Conservation (phyloP, 192 early-diverging fungal species). For the Coemansia sp. region DNA sequence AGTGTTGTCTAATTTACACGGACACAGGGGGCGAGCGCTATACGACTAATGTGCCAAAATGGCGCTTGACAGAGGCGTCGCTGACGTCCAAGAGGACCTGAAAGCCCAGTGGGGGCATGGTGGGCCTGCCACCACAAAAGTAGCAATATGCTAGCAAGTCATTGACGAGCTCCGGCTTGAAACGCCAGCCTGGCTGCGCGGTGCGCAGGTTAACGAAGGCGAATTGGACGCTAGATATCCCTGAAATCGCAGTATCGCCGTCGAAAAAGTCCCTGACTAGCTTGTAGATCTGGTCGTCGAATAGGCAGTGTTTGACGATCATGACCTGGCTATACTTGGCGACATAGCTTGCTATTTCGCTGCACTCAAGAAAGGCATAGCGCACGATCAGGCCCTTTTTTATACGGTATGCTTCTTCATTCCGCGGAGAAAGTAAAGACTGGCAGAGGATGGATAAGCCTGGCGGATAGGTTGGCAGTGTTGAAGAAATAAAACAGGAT, state of each 20-base stretch:
- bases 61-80: too few relatives aligned
- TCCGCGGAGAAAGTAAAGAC: too few relatives aligned
- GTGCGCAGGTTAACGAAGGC: not conserved
- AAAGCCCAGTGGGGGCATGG: not conserved
- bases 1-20: too few relatives aligned
- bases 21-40: too few relatives aligned
- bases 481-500: not conserved
- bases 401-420: constrained; percentile 1
- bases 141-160: not conserved
- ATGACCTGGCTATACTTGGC: not conserved
- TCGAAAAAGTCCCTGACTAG: not conserved
- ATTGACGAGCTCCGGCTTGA: not conserved
- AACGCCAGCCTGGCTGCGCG: not conserved
- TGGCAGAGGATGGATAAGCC: too few relatives aligned
- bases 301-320: not conserved
- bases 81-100: not conserved
- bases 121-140: not conserved
- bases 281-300: not conserved
- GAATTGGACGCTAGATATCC: not conserved
- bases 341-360: not conserved
- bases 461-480: not conserved
- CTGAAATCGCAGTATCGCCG: not conserved
- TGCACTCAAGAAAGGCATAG: not conserved
- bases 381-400: not conserved
- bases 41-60: too few relatives aligned